Conservation (phyloP, 2,329 filamentous ascomycete genomes). For the Magnaporthiopsis incrustans region DNA sequence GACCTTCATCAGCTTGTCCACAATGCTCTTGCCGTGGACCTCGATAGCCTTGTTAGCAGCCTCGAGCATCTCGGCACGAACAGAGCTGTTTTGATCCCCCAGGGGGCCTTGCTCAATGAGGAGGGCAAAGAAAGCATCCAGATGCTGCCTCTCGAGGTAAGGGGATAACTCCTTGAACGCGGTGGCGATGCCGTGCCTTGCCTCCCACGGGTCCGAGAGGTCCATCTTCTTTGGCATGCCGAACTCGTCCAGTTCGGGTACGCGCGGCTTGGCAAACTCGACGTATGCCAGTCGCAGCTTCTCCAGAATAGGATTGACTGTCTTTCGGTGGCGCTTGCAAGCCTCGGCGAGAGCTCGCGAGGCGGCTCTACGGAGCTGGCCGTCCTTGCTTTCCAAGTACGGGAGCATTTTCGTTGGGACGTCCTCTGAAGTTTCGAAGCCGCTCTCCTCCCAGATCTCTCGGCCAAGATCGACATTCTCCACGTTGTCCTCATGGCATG, state of each 20-base stretch:
- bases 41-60: conserved; percentile 77
- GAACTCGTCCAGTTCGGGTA: conserved; percentile 81
- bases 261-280: conserved; percentile 72
- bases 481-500: conserved; percentile 80
- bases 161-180: conserved; percentile 76
- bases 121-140: conserved; percentile 76
- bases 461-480: conserved; percentile 78
- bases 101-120: conserved; percentile 79
- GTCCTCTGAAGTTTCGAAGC: conserved; percentile 59
- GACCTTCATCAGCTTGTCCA: conserved; percentile 85
- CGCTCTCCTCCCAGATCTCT: conserved; percentile 94
- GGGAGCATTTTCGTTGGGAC: conserved; percentile 62
- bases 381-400: conserved; percentile 73
- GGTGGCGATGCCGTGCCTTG: conserved; percentile 78
- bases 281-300: conserved; percentile 64
- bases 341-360: conserved; percentile 74
- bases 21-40: conserved; percentile 68
- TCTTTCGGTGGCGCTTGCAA: conserved; percentile 35
- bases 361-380: conserved; percentile 74
- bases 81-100: conserved; percentile 69
- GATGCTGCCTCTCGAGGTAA: conserved; percentile 57
- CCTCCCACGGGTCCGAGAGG: conserved; percentile 82
- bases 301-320: conserved; percentile 44
- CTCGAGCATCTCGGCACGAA: conserved; percentile 86
- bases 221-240: conserved; percentile 92